phyloP scores from a whole-genome alignment of 176 grass and related monocot species.

The Cymbopogon citratus region DNA sequence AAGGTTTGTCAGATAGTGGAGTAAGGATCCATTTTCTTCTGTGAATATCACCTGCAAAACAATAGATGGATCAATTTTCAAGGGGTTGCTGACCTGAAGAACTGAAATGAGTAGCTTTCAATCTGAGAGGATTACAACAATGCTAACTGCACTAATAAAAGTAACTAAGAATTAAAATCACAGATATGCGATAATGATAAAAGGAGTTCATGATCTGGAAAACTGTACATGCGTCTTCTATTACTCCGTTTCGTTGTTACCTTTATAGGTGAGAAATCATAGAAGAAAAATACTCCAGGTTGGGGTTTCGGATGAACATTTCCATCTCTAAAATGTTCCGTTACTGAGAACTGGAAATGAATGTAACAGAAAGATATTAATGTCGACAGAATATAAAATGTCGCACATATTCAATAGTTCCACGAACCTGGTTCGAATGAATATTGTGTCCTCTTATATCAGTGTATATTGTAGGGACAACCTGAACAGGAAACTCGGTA shows the following conservation, averaged over 20 bases:
- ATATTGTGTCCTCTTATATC: slow-evolving; percentile 71
- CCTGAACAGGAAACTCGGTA: slow-evolving; percentile 39
- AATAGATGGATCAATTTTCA: slow-evolving; percentile 12
- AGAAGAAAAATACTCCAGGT: slow-evolving; percentile 81
- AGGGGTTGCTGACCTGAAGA: not conserved
- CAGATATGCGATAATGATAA: not conserved
- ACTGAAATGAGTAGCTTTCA: slow-evolving; percentile 7
- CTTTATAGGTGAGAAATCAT: slow-evolving; percentile 99
- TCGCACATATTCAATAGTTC: slow-evolving; percentile 9
- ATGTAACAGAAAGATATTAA: slow-evolving; percentile 18
- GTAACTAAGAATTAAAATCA: not conserved
- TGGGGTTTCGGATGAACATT: slow-evolving; percentile 53
- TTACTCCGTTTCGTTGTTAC: slow-evolving; percentile 20
- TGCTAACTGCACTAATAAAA: not conserved
- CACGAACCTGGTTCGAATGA: slow-evolving; percentile 74
- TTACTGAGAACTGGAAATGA: slow-evolving; percentile 77
- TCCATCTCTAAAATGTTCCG: slow-evolving; percentile 88
- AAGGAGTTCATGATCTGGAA: not conserved
- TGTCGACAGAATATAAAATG: not conserved
- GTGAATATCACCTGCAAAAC: slow-evolving; percentile 81
- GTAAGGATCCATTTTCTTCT: slow-evolving; percentile 72
- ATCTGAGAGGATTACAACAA: not conserved
- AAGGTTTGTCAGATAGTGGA: slow-evolving; percentile 87
- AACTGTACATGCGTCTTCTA: not conserved
- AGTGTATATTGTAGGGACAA: slow-evolving; percentile 91